Percentiles rank a stretch among this genome's conserved stretches.
Conservation (phyloP, 495 filamentous ascomycete genomes). For the Niebla homalea region DNA sequence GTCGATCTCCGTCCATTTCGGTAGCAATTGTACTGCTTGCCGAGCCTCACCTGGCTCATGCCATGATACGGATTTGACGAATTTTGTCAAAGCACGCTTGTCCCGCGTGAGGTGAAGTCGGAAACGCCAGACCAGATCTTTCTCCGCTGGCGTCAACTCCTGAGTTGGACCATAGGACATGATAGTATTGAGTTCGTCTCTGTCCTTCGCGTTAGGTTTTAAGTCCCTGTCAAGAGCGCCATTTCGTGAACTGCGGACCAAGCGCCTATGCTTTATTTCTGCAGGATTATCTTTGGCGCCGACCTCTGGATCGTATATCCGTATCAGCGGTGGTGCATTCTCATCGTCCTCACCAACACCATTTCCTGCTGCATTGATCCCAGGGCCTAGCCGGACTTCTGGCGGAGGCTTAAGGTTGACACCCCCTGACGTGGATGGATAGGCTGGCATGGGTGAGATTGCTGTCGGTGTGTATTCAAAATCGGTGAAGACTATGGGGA, state of each 20-base stretch:
- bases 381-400: conserved; percentile 71
- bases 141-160: conserved; percentile 73
- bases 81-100: conserved; percentile 89
- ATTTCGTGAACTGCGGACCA: conserved; percentile 87
- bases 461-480: conserved; percentile 80
- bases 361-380: conserved; percentile 48
- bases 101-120: conserved; percentile 84
- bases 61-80: conserved; percentile 95
- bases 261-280: conserved; percentile 84
- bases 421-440: conserved; percentile 48
- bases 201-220: conserved; percentile 90
- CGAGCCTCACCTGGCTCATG: conserved; percentile 70
- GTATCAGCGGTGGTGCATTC: conserved; percentile 48
- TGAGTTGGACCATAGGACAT: conserved; percentile 90
- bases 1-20: conserved; percentile 94
- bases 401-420: conserved; percentile 62
- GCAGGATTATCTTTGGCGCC: conserved; percentile 81
- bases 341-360: conserved; percentile 38
- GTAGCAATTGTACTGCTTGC: conserved; percentile 78
- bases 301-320: conserved; percentile 89
- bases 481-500: conserved; percentile 89
- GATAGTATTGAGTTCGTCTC: conserved; percentile 84
- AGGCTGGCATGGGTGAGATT: conserved; percentile 54
- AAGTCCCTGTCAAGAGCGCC: conserved; percentile 84
- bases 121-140: conserved; percentile 94